phyloP scores from a whole-genome alignment of 352 stramenopile genomes.

The Globisporangium megalacanthum region DNA sequence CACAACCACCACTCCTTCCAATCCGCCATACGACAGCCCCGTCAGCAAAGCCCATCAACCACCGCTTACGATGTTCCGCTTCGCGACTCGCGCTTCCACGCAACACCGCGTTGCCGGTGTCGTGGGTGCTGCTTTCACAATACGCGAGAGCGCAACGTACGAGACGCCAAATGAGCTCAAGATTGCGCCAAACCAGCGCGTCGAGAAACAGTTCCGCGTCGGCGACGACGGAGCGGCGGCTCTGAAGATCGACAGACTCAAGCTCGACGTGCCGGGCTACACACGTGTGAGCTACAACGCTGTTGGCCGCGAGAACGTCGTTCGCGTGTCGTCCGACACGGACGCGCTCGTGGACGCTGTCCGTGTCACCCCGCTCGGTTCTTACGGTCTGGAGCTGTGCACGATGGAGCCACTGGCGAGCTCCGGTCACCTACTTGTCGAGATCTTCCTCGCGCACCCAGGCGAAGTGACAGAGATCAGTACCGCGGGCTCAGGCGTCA shows the following conservation, averaged over 20 bases:
- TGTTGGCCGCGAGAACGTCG: conserved; percentile 8
- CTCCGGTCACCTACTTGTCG: conserved; percentile 18
- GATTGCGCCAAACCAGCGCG: conserved; percentile 13
- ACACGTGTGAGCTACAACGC: conserved; percentile 23
- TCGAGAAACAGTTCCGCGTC: conserved; percentile 16
- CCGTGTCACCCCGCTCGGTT: conserved; percentile 7
- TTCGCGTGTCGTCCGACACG: conserved; percentile 21
- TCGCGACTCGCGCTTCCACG: background rate
- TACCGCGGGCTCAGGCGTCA: conserved; percentile 4
- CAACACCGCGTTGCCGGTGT: background rate
- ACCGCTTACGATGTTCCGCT: conserved; percentile 3
- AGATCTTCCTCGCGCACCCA: conserved; percentile 21
- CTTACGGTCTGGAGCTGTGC: conserved; percentile 15
- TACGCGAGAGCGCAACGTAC: conserved; percentile 8
- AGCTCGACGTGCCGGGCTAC: conserved; percentile 18
- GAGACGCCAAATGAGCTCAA: conserved; percentile 11
- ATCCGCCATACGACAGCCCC: too few species aligned
- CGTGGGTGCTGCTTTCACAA: conserved; percentile 7
- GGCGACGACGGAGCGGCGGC: conserved; percentile 1
- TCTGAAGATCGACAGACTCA: conserved; percentile 13
- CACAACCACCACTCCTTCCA: too few species aligned
- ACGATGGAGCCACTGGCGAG: conserved; percentile 1
- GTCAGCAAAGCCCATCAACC: background rate
- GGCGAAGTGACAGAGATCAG: conserved; percentile 10
- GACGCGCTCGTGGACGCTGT: conserved; percentile 10